phyloP scores from a whole-genome alignment of 176 grass and related monocot species.

The Oryza longistaminata region DNA sequence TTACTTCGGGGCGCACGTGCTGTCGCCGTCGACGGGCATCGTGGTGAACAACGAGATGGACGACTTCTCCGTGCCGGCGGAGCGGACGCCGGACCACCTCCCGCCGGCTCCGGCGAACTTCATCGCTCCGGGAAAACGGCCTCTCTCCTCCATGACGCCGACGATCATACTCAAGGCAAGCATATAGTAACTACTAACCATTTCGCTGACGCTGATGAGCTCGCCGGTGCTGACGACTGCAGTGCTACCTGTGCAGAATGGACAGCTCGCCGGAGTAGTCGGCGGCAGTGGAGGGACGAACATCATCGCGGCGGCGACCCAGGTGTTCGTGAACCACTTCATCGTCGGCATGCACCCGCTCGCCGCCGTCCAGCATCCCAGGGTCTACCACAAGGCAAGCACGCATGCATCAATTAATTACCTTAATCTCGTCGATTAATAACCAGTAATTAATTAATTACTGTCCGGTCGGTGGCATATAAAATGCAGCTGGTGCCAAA shows the following conservation, averaged over 20 bases:
- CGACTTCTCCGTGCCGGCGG: conserved; percentile 73
- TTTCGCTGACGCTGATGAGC: not conserved
- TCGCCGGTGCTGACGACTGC: not conserved
- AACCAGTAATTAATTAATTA: not conserved
- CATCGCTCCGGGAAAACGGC: conserved; percentile 68
- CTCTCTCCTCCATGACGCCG: conserved; percentile 84
- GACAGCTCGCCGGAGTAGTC: conserved; percentile 69
- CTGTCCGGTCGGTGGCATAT: no score
- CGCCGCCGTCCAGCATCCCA: conserved; percentile 64
- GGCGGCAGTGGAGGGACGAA: conserved; percentile 75
- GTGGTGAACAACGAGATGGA: conserved; percentile 96
- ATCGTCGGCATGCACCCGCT: conserved; percentile 73
- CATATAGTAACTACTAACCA: not conserved
- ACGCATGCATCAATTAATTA: conserved; percentile 16
- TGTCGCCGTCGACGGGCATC: conserved; percentile 86
- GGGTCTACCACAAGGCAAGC: conserved; percentile 60
- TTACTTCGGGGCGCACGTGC: conserved; percentile 56
- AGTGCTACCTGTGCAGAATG: conserved; percentile 30
- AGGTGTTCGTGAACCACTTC: conserved; percentile 92
- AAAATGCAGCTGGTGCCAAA: conserved; percentile 66
- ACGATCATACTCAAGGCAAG: conserved; percentile 67
- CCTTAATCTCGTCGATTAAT: not conserved
- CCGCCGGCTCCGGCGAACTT: conserved; percentile 91
- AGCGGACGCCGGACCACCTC: conserved; percentile 52
- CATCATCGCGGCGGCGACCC: conserved; percentile 62